Evolutionary conservation across 2,329 filamentous ascomycete genomes (phyloP).

Genomic region (Dothistroma pini): DNA sequence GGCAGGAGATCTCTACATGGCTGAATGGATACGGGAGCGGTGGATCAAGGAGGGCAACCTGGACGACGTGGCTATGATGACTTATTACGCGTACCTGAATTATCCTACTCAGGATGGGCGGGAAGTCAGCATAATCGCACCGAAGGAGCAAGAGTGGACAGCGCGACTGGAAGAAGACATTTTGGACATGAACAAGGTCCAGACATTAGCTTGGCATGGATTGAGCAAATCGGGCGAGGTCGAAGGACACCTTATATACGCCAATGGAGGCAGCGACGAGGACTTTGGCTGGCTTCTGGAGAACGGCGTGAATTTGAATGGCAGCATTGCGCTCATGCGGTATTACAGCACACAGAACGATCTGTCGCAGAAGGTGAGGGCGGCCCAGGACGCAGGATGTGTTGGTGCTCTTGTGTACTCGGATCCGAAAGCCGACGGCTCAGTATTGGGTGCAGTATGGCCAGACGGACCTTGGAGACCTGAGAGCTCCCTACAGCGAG

Average conservation of each 20-base stretch:
- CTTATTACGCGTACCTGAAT: constrained; percentile 77
- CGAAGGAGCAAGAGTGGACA: constrained; percentile 64
- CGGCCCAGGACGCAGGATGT: constrained; percentile 81
- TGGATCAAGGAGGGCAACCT: constrained; percentile 64
- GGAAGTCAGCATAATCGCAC: constrained; percentile 73
- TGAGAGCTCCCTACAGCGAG: constrained; percentile 75
- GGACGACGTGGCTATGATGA: constrained; percentile 71
- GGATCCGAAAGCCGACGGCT: constrained; percentile 78
- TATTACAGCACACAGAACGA: constrained; percentile 73
- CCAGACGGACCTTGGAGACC: constrained; percentile 79
- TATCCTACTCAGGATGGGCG: constrained; percentile 79
- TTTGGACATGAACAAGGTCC: constrained; percentile 59
- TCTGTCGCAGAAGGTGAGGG: constrained; percentile 78
- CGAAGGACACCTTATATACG: constrained; percentile 81
- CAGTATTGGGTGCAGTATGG: constrained; percentile 60
- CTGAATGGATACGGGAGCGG: constrained; percentile 75
- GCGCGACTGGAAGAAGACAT: constrained; percentile 79
- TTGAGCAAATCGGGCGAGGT: constrained; percentile 84
- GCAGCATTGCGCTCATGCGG: constrained; percentile 78
- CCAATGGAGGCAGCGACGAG: constrained; percentile 80
- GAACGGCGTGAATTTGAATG: constrained; percentile 67
- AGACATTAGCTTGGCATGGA: constrained; percentile 81
- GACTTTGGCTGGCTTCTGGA: constrained; percentile 75
- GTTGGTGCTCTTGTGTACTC: constrained; percentile 88
- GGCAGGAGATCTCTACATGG: constrained; percentile 82